phyloP scores from a whole-genome alignment of 148 eudicot species.

The Hydrangea macrophylla region DNA sequence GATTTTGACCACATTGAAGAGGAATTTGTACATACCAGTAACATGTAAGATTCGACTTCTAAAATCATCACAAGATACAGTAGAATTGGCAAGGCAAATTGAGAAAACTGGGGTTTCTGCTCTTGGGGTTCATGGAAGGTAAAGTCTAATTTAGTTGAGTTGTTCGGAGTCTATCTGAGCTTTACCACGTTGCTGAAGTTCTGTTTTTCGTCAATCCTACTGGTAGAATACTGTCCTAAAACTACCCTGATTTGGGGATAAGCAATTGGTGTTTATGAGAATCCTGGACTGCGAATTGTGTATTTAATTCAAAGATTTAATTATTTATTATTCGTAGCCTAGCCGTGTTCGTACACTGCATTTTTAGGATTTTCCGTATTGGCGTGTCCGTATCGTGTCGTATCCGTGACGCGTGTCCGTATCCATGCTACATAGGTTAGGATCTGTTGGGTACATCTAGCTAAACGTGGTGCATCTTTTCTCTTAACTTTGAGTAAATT shows the following conservation, averaged over 20 bases:
- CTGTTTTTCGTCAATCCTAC: background rate
- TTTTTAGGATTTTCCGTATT: too few relatives aligned
- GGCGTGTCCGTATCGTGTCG: too few relatives aligned
- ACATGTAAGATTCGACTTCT: slow-evolving; percentile 86
- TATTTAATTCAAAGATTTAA: too few relatives aligned
- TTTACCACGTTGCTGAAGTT: background rate
- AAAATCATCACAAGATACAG: slow-evolving; percentile 54
- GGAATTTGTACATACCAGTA: slow-evolving; percentile 67
- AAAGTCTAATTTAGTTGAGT: slow-evolving; percentile 1
- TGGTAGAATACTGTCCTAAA: background rate
- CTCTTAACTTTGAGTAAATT: slow-evolving; percentile 22
- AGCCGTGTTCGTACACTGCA: too few relatives aligned
- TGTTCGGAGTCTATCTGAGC: background rate
- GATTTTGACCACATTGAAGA: slow-evolving; percentile 79
- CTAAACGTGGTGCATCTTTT: slow-evolving; percentile 1
- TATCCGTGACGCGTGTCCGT: too few relatives aligned
- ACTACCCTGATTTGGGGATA: background rate
- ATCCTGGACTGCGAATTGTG: too few relatives aligned
- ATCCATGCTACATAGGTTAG: too few relatives aligned
- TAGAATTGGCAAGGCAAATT: slow-evolving; percentile 74
- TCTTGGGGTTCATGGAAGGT: slow-evolving; percentile 94
- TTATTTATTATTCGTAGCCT: too few relatives aligned
- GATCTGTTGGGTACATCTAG: too few relatives aligned
- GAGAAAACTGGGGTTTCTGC: slow-evolving; percentile 93
- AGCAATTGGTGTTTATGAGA: background rate